Conservation (phyloP, 208 protist species). For the Wallacemonas rigidus region DNA sequence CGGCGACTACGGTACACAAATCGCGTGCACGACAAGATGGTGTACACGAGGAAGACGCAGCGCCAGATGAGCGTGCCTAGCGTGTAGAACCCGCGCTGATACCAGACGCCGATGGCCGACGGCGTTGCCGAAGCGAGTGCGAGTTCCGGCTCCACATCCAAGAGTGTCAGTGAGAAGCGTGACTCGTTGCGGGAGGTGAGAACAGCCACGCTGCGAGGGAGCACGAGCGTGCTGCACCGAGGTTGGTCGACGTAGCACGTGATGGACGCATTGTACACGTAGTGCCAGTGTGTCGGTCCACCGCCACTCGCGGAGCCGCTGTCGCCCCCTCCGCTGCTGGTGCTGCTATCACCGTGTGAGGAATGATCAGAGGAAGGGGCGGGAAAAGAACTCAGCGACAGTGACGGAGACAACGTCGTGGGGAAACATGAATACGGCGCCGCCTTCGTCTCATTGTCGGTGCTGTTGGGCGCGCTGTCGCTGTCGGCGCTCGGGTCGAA, state of each 20-base stretch:
- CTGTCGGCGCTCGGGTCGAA: constrained; percentile 17
- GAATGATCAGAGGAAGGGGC: constrained; percentile 8
- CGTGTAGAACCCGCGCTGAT: constrained; percentile 68
- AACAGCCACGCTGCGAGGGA: constrained; percentile 56
- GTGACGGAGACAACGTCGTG: no score
- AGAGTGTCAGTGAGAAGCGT: constrained; percentile 54
- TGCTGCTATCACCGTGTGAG: constrained; percentile 3
- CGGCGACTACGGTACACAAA: constrained; percentile 44
- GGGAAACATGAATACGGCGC: no score
- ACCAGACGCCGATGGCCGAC: constrained; percentile 62
- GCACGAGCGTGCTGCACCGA: constrained; percentile 62
- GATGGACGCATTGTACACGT: constrained; percentile 49
- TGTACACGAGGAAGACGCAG: constrained; percentile 58
- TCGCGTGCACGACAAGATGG: constrained; percentile 41
- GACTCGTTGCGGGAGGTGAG: constrained; percentile 31
- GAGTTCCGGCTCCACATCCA: constrained; percentile 58
- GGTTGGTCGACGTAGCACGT: constrained; percentile 40
- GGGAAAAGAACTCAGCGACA: background rate
- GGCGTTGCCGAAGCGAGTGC: constrained; percentile 31
- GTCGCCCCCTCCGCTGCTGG: constrained; percentile 14
- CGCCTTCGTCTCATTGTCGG: background rate
- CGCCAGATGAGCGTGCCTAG: constrained; percentile 61
- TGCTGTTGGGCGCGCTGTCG: background rate
- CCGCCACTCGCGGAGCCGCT: background rate
- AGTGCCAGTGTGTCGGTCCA: constrained; percentile 8